Evolutionary conservation across 345 rosid species (phyloP), one percentile per base, ranked within the genome.

Genomic region (Gynandropsis gynandra): DNA sequence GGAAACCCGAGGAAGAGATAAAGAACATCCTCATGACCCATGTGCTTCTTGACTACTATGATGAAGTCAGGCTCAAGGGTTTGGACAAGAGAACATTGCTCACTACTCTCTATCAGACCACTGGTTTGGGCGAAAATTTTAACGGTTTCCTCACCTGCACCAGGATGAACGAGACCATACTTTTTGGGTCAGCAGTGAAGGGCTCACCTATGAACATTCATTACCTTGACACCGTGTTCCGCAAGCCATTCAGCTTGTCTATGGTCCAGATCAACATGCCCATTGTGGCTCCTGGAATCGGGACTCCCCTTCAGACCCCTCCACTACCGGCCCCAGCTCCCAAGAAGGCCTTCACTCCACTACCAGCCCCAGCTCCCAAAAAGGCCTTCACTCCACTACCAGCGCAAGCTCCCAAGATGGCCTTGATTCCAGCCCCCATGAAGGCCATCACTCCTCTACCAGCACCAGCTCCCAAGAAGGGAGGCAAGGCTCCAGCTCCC

Each of bases 111-210:
- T 85, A 59, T 66, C 95, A 89, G 17, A 48, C 85, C 10, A 67
- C 74, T 5, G 97, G 97, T 7, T 8, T 34, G 1, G 89, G 92
- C 5, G 32, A 55, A 11, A 50, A 51, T 5, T 72, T 65, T 33
- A 76, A 80, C 38, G 95, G 97, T 10, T 82, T 75, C 72, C 55
- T 89, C 37, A 85, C 81, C 58, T 29, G 77, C 8, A 56, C 85
- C 6, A 72, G 45, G 41, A 24, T 64, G 3, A 34, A 41, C 0
- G 81, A 80, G 12, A 52, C 70, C 1, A 52, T 77, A 42, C 54
- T 58, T 42, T 85, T 89, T 10, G 89, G 89, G 0, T 77, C 95
- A 0, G 83, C 73, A 0, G 64, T 43, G 29, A 68, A 64, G 33
- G 87, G 80, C 1, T 51, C 83, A 1, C 67, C 74, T 16, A 64